phyloP scores from a whole-genome alignment of 805 yeast genomes.

The Zygosaccharomyces bailii region DNA sequence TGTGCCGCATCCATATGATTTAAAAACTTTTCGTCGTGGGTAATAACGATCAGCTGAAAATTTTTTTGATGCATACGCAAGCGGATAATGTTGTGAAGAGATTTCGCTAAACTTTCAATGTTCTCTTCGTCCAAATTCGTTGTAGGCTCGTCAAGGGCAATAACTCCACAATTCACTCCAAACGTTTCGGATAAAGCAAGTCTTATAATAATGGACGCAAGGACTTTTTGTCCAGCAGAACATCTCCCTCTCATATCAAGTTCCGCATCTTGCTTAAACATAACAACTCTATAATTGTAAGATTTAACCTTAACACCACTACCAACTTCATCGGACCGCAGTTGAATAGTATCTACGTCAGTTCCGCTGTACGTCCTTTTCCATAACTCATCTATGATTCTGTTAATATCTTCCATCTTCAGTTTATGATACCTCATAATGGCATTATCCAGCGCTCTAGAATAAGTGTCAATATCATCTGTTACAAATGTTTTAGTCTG shows the following conservation, averaged over 20 bases:
- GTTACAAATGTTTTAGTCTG: slow-evolving; percentile 74
- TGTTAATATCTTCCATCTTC: slow-evolving; percentile 90
- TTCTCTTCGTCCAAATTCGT: slow-evolving; percentile 90
- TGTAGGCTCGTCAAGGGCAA: slow-evolving; percentile 96
- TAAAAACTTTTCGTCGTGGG: slow-evolving; percentile 92
- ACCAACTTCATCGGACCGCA: slow-evolving; percentile 67
- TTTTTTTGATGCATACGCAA: slow-evolving; percentile 73
- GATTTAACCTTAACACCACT: slow-evolving; percentile 50
- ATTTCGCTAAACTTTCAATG: slow-evolving; percentile 79
- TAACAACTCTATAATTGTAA: slow-evolving; percentile 89
- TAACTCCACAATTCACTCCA: slow-evolving; percentile 91
- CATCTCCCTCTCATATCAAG: slow-evolving; percentile 98
- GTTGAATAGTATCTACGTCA: slow-evolving; percentile 87
- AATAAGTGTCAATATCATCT: slow-evolving; percentile 76
- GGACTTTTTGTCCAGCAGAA: slow-evolving; percentile 95
- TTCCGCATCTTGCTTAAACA: slow-evolving; percentile 89
- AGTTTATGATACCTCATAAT: slow-evolving; percentile 88
- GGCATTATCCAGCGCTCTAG: slow-evolving; percentile 84
- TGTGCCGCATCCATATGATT: slow-evolving; percentile 78
- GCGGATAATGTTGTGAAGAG: slow-evolving; percentile 71
- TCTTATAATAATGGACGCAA: slow-evolving; percentile 88
- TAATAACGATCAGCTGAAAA: slow-evolving; percentile 91
- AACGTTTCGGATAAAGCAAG: slow-evolving; percentile 93
- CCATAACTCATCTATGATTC: slow-evolving; percentile 89
- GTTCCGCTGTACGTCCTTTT: slow-evolving; percentile 90